Conservation (phyloP, 805 yeast genomes). For the Candida montana region DNA sequence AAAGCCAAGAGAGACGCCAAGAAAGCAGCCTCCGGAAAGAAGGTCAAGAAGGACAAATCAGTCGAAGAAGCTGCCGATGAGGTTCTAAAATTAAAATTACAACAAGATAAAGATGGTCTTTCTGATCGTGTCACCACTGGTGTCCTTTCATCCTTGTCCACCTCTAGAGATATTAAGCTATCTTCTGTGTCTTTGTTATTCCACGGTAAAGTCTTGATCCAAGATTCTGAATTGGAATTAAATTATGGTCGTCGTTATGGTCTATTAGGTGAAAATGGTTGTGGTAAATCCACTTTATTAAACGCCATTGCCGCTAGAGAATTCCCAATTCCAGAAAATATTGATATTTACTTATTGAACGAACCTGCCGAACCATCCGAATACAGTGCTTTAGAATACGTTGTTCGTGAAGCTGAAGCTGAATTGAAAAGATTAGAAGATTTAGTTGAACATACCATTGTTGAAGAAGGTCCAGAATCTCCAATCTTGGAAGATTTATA, state of each 20-base stretch:
- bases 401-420: constrained; percentile 91
- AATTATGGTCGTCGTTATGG: constrained; percentile 98
- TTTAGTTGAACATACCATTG: constrained; percentile 81
- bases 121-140: constrained; percentile 98
- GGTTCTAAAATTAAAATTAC: constrained; percentile 82
- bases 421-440: constrained; percentile 90
- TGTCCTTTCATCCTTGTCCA: constrained; percentile 81
- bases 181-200: constrained; percentile 86
- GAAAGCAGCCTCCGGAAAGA: constrained; percentile 72
- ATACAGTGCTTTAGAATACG: constrained; percentile 89
- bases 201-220: constrained; percentile 96
- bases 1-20: constrained; percentile 98
- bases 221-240: constrained; percentile 86
- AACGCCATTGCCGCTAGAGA: constrained; percentile 94
- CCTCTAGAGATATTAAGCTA: constrained; percentile 91
- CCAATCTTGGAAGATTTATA: constrained; percentile 80
- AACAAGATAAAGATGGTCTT: constrained; percentile 88
- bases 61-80: constrained; percentile 60
- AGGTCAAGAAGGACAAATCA: constrained; percentile 51
- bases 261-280: constrained; percentile 95
- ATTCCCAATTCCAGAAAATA: constrained; percentile 87
- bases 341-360: constrained; percentile 88
- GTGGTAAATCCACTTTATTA: constrained; percentile 95
- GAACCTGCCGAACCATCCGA: constrained; percentile 98
- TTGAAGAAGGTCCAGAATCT: constrained; percentile 92